Evolutionary conservation across 768 basidiomycete genomes (phyloP).

Genomic region (Phaeolepiota aurea): DNA sequence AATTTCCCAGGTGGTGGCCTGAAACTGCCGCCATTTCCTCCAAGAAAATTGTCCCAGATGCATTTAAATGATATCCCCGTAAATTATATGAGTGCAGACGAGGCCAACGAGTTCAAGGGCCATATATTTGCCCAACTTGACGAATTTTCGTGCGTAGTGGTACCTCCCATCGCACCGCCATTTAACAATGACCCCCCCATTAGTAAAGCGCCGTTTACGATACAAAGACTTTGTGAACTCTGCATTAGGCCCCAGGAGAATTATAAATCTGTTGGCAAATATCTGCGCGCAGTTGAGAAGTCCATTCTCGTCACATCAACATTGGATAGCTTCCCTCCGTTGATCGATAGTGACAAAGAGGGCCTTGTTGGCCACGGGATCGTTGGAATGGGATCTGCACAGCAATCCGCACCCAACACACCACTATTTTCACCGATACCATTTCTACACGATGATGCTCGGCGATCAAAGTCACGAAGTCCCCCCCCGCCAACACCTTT

Average conservation of each 20-base stretch:
- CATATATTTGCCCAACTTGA: constrained; percentile 58
- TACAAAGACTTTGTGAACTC: constrained; percentile 84
- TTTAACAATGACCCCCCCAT: background rate
- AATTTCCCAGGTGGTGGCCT: constrained; percentile 48
- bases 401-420: constrained; percentile 58
- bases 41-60: constrained; percentile 39
- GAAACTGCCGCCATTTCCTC: constrained; percentile 67
- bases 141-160: too few relatives aligned
- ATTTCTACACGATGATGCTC: constrained; percentile 77
- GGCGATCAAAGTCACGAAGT: constrained; percentile 71
- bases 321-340: constrained; percentile 59
- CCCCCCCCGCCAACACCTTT: constrained; percentile 76
- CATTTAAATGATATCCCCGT: constrained; percentile 48
- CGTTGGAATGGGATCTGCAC: constrained; percentile 34
- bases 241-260: constrained; percentile 58
- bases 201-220: constrained; percentile 74
- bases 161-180: too few relatives aligned
- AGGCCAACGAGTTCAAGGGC: constrained; percentile 49
- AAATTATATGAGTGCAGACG: constrained; percentile 50
- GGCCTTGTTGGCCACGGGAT: constrained; percentile 25
- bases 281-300: constrained; percentile 80
- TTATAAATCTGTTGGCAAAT: constrained; percentile 78
- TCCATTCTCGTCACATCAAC: constrained; percentile 79
- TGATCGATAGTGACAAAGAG: constrained; percentile 28
- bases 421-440: constrained; percentile 85